phyloP scores from a whole-genome alignment of 2,329 filamentous ascomycete genomes.

The Rutstroemia sp. region DNA sequence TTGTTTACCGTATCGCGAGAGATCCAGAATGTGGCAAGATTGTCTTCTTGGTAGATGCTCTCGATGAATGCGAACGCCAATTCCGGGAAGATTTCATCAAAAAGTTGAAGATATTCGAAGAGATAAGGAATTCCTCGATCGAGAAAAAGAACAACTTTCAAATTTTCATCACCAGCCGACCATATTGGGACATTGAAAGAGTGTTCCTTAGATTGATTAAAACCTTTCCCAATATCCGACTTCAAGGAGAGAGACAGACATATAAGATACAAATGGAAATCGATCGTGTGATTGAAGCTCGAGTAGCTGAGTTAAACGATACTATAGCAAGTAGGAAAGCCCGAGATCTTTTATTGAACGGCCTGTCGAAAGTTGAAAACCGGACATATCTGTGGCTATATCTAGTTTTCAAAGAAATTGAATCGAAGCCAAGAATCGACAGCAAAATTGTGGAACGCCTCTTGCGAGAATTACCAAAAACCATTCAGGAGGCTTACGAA shows the following conservation, averaged over 20 bases:
- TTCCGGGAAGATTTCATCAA: background rate
- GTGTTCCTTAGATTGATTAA: background rate
- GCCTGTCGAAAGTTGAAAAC: background rate
- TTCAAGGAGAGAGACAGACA: background rate
- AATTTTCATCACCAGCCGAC: slow-evolving; percentile 3
- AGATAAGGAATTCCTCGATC: background rate
- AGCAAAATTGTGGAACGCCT: background rate
- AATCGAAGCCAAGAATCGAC: background rate
- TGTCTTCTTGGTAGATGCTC: slow-evolving; percentile 7
- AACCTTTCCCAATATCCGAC: background rate
- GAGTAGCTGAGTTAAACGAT: background rate
- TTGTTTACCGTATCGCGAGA: background rate
- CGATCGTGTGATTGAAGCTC: slow-evolving; percentile 6
- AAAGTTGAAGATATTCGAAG: background rate
- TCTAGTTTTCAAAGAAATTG: slow-evolving; percentile 3
- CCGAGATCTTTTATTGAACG: background rate
- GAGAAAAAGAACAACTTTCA: background rate
- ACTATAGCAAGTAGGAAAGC: background rate
- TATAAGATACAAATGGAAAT: background rate
- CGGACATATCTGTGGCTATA: slow-evolving; percentile 12
- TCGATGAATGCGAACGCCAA: slow-evolving; percentile 3
- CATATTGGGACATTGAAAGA: slow-evolving; percentile 4
- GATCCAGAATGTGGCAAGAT: slow-evolving; percentile 1
- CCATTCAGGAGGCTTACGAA: slow-evolving; percentile 4
- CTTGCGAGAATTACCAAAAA: background rate